A percentile compares a stretch with the other conserved stretches of the same genome.
Evolutionary conservation across 106 monocot species (phyloP).

Genomic region (Acanthochlamys bracteata): DNA sequence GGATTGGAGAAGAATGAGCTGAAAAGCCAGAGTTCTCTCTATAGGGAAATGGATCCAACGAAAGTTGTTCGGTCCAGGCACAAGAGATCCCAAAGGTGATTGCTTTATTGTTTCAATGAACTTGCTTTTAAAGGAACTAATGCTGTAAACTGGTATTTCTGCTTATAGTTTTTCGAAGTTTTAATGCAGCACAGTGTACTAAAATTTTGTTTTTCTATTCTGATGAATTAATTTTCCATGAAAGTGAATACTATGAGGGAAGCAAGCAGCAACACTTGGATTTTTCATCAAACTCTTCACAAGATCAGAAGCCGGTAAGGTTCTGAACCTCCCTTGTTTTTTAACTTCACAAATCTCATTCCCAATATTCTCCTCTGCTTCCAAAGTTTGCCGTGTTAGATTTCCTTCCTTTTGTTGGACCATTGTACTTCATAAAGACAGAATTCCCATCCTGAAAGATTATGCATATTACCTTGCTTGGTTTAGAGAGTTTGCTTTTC

Average conservation of each 20-base stretch:
- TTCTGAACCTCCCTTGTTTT: background rate
- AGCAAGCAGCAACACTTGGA: constrained; percentile 17
- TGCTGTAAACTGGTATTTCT: too few species aligned
- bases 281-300: constrained; percentile 22
- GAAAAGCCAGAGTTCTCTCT: constrained; percentile 14
- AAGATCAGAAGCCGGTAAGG: constrained; percentile 34
- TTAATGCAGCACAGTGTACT: background rate
- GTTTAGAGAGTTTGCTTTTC: too few species aligned
- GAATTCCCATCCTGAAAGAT: too few species aligned
- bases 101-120: background rate
- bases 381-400: too few species aligned
- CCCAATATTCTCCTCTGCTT: background rate
- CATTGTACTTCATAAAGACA: too few species aligned
- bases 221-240: background rate
- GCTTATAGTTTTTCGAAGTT: background rate
- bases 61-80: constrained; percentile 21
- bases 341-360: background rate
- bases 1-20: constrained; percentile 21
- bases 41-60: constrained; percentile 19
- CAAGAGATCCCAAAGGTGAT: constrained; percentile 62
- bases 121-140: too few species aligned
- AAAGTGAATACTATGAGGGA: constrained; percentile 45
- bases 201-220: background rate
- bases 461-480: too few species aligned
- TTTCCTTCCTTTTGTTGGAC: too few species aligned